phyloP scores from a whole-genome alignment of 2,329 filamentous ascomycete species.

The Malbranchea cinnamomea region DNA sequence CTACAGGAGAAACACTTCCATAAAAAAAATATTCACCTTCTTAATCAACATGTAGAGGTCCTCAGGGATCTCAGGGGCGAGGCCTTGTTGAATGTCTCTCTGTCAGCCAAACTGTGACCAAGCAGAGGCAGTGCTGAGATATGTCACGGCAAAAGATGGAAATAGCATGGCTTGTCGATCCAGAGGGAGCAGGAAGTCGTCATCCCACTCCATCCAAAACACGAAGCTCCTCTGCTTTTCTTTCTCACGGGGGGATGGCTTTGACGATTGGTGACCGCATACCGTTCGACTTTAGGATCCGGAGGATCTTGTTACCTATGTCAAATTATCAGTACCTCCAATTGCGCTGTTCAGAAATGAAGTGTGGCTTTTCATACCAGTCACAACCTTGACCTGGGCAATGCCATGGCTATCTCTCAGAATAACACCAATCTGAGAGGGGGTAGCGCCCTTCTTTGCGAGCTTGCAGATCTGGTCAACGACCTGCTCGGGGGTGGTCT shows the following conservation, averaged over 20 bases:
- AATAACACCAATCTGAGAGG: constrained; percentile 97
- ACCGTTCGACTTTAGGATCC: constrained; percentile 96
- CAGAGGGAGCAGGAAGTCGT: too few relatives aligned
- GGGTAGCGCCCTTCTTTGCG: constrained; percentile 95
- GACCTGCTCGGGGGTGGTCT: constrained; percentile 96
- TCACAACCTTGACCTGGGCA: constrained; percentile 94
- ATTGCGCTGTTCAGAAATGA: too few relatives aligned
- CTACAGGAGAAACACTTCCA: too few relatives aligned
- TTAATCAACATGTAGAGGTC: constrained; percentile 99
- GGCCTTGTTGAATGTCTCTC: constrained; percentile 72
- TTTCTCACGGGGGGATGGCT: constrained; percentile 2
- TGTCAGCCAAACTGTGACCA: constrained; percentile 69
- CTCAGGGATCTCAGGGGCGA: constrained; percentile 96
- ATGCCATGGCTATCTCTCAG: constrained; percentile 97
- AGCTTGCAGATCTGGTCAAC: constrained; percentile 99
- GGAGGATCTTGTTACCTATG: constrained; percentile 96
- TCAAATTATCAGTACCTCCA: constrained; percentile 18
- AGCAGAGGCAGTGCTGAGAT: constrained; percentile 53
- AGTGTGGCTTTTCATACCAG: constrained; percentile 55
- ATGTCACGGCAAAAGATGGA: constrained; percentile 1
- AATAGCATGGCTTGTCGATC: too few relatives aligned
- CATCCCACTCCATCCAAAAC: too few relatives aligned
- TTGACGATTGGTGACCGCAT: constrained; percentile 34
- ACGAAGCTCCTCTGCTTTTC: too few relatives aligned
- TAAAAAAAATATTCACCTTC: constrained; percentile 52